phyloP scores from a whole-genome alignment of 352 stramenopile species.

The Pythium aristosporum region DNA sequence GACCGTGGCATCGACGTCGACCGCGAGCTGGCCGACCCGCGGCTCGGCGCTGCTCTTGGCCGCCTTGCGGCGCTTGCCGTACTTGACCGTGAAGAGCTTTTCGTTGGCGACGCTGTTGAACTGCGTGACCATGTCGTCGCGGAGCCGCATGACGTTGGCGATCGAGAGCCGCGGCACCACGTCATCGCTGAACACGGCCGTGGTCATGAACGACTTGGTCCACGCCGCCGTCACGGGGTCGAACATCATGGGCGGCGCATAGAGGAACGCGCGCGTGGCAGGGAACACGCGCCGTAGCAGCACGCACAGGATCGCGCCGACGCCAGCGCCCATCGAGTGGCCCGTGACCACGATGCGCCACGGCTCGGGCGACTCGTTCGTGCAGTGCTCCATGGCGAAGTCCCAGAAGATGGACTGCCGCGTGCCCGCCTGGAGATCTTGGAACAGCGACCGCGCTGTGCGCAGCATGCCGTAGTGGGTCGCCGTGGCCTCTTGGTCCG shows the following conservation, averaged over 20 bases:
- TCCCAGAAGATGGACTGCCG: conserved; percentile 68
- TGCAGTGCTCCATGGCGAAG: conserved; percentile 55
- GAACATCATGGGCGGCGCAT: conserved; percentile 64
- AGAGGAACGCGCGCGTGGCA: conserved; percentile 56
- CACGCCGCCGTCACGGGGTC: conserved; percentile 54
- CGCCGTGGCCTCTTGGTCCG: conserved; percentile 41
- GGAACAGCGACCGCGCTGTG: conserved; percentile 62
- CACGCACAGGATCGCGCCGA: conserved; percentile 64
- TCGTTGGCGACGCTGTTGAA: conserved; percentile 69
- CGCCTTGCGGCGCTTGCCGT: conserved; percentile 29
- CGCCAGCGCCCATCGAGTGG: conserved; percentile 83
- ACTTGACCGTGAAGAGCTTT: conserved; percentile 57
- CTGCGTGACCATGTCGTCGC: conserved; percentile 66
- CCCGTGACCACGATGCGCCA: conserved; percentile 78
- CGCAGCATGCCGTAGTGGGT: conserved; percentile 77
- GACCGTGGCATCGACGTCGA: background rate
- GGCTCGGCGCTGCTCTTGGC: background rate
- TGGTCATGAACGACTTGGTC: conserved; percentile 70
- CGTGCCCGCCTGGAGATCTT: conserved; percentile 53
- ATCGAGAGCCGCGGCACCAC: conserved; percentile 68
- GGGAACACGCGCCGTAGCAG: conserved; percentile 61
- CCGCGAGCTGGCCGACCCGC: conserved; percentile 16
- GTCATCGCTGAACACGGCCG: conserved; percentile 68
- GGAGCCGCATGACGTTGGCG: conserved; percentile 60
- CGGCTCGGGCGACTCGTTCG: conserved; percentile 18